A percentile compares a stretch with the other conserved stretches of the same genome.
phyloP scores from a whole-genome alignment of 345 rosid species.

The Hibiscus tridactylites region DNA sequence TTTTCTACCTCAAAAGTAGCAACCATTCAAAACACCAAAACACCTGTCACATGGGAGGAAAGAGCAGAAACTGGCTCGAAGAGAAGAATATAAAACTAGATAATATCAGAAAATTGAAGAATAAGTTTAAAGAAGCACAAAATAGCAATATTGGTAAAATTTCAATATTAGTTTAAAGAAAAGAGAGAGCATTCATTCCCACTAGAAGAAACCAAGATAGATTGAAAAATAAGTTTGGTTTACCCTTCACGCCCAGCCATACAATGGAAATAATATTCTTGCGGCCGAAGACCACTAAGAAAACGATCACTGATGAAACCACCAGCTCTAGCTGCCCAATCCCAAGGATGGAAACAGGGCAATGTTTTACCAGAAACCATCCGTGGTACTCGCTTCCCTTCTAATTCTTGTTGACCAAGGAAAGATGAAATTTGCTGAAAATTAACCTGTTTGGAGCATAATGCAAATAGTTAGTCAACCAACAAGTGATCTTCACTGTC shows the following conservation, averaged over 20 bases:
- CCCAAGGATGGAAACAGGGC: conserved; percentile 95
- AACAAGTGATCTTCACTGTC: not conserved
- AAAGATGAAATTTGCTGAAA: conserved; percentile 96
- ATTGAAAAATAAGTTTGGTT: not conserved
- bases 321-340: conserved; percentile 96
- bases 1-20: too few relatives aligned
- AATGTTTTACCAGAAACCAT: conserved; percentile 99
- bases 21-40: too few relatives aligned
- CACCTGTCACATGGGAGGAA: too few relatives aligned
- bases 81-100: not conserved
- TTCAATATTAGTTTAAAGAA: not conserved
- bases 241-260: conserved; percentile 99
- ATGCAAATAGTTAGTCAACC: conserved; percentile 5
- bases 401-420: conserved; percentile 97
- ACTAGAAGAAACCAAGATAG: not conserved
- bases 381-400: conserved; percentile 95
- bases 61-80: not conserved
- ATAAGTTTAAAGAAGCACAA: not conserved
- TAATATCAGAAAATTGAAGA: too few relatives aligned
- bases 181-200: not conserved
- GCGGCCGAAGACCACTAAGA: conserved; percentile 98
- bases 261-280: conserved; percentile 98
- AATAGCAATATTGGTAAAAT: not conserved
- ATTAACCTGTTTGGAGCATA: conserved; percentile 62
- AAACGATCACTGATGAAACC: conserved; percentile 94